Evolutionary conservation across 352 stramenopile species (phyloP), one percentile per base, ranked within the genome.

Genomic region (Halophytophthora batemanensis): DNA sequence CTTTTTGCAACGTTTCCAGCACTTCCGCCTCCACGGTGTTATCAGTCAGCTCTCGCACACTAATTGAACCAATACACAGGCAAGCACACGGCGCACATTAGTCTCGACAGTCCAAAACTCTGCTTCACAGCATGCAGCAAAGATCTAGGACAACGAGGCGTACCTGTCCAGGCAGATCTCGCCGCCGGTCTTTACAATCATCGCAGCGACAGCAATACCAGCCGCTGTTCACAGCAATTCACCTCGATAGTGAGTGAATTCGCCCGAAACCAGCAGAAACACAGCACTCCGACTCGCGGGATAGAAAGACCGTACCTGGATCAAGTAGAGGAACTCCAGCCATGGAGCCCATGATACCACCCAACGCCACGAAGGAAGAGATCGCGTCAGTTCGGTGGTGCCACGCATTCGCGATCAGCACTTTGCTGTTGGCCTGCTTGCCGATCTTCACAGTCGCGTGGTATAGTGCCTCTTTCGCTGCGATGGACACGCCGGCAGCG

Each of bases 401-500:
- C 95, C 95, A 98, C 6, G 96, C 96, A 78, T 99, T 99, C 14
- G 96, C 96, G 55, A 98, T 97, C 35, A 99, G 71, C 17, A 98
- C 91, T 50, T 95, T 95, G 53, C 90, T 98, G 59, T 98, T 97
- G 12, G 95, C 64, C 28, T 84, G 64, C 64, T 98, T 81, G 8
- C 90, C 96, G 12, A 99, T 92, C 25, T 73, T 75, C 14, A 93
- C 83, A 0, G 96, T 99, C 19, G 93, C 93, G 34, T 93, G 86
- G 65, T 91, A 98, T 7, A 98, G 66, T 46, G 77, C 92, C 64
- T 98, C 95, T 52, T 98, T 98, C 22, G 86, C 90, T 6, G 79
- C 66, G 59, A 98, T 98, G 3, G 89, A 98, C 6, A 95, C 53
- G 8, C 66, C 75, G 1, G 94, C 93, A 28, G 96, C 90, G 33